These are phyloP conservation scores for Phytopythium sindhum DNA, from an alignment of 352 stramenopile genomes.

Conservation along the genomic window DNA sequence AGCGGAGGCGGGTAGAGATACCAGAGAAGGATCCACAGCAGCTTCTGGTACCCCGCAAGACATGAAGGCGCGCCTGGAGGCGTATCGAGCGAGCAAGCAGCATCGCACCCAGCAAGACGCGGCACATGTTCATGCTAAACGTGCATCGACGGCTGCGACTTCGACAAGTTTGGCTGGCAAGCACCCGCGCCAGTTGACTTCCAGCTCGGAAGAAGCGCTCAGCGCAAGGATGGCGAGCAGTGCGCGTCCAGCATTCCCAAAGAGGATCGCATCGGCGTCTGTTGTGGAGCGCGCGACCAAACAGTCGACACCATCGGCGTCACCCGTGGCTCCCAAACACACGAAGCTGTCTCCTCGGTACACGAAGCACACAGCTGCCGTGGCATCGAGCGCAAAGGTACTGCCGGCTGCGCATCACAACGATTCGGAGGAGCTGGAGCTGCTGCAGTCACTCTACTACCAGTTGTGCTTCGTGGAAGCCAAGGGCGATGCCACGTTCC, in stretches of 20 bases:
- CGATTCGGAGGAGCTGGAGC: slow-evolving; percentile 36
- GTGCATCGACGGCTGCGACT: too few species aligned
- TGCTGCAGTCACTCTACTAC: slow-evolving; percentile 45
- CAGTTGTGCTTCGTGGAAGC: slow-evolving; percentile 51
- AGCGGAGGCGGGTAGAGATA: neutral
- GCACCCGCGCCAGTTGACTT: neutral
- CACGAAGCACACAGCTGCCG: neutral
- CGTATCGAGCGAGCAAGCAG: slow-evolving; percentile 40
- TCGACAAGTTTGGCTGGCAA: neutral
- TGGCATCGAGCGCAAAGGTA: neutral
- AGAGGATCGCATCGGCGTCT: slow-evolving; percentile 11
- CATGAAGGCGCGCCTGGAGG: slow-evolving; percentile 36
- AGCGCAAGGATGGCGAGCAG: neutral
- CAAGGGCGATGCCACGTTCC: slow-evolving; percentile 31
- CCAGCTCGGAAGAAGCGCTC: neutral
- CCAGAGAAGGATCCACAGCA: neutral
- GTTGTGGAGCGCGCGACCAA: slow-evolving; percentile 9
- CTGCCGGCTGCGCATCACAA: neutral
- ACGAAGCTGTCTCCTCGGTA: neutral
- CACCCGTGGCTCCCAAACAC: neutral
- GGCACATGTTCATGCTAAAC: neutral
- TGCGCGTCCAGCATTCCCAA: slow-evolving; percentile 15
- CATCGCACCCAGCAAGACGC: slow-evolving; percentile 3
- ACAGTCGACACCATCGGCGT: neutral
- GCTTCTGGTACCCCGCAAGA: slow-evolving; percentile 6